phyloP scores from a whole-genome alignment of 768 basidiomycete genomes.

The Chalciporus piperatus region DNA sequence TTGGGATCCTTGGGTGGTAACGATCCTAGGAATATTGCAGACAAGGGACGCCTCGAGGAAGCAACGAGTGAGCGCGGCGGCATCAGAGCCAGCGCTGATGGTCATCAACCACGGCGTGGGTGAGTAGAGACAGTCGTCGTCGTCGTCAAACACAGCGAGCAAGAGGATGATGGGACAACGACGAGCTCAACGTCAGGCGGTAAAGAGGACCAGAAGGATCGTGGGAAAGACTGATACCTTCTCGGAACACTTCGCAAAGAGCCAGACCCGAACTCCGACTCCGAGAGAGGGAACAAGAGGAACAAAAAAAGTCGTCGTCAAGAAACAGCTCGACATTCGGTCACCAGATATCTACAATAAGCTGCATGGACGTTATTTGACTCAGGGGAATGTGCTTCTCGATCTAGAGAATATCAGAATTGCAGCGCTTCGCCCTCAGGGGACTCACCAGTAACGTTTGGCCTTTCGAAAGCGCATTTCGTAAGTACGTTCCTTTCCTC shows the following conservation, averaged over 20 bases:
- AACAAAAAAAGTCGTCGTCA: not conserved
- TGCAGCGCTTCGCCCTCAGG: not conserved
- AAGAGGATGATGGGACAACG: constrained; percentile 16
- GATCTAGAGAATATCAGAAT: not conserved
- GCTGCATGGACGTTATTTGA: not conserved
- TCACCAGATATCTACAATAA: not conserved
- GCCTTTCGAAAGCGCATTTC: not conserved
- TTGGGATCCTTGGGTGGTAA: constrained; percentile 40
- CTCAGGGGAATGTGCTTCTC: not conserved
- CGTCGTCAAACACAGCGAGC: constrained; percentile 29
- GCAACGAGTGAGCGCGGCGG: constrained; percentile 45
- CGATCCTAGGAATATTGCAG: constrained; percentile 57
- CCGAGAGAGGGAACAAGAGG: constrained; percentile 2
- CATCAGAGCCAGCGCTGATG: constrained; percentile 37
- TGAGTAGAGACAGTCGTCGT: constrained; percentile 10
- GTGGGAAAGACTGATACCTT: constrained; percentile 21
- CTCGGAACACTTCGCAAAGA: not conserved
- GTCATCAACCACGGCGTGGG: constrained; percentile 28
- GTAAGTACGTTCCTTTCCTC: not conserved
- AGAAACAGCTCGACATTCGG: not conserved
- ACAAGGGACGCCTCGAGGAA: constrained; percentile 51
- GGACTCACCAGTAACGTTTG: no score
- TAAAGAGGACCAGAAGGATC: constrained; percentile 16
- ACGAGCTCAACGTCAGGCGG: constrained; percentile 16
- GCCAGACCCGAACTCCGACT: constrained; percentile 18